Evolutionary conservation across 805 yeast genomes (phyloP), one percentile per base, ranked within the genome.

Genomic region (Candida silvicultrix): DNA sequence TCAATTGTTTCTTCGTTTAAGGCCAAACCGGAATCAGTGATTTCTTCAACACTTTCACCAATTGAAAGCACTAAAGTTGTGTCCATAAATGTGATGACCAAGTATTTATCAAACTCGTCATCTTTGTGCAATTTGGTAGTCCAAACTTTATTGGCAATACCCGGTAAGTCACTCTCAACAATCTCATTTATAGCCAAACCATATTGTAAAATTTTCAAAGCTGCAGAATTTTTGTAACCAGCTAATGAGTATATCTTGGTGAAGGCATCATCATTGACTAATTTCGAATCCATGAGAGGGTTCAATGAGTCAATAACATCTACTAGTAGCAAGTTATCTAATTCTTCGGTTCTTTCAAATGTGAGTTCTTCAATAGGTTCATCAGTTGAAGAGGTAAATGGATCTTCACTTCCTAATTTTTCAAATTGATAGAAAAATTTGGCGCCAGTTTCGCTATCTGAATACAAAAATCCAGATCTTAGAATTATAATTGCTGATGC

Each of bases 1-100:
- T 75, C 77, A 2, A 92, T 54, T 0, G 98, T 89, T 2, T 77
- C 71, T 31, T 78, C 78, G 29, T 73, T 70, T 0, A 71, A 56
- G 1, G 73, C 62, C n/a, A 89, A 68, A 0, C 83, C 81, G 0
- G 90, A 79, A 47, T 81, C 83, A 1, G 77, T 71, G 9, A 83
- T 84, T 55, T 86, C 89, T 47, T 84, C 89, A 2, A 87, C 87
- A 0, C 78, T 80, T 52, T 86, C 96, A 8, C 94, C 95, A 42
- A 88, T 80, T 2, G 85, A 74, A 16, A 94, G 64, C 0, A 89
- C 85, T 46, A 85, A 68, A 0, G 97, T 88, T 3, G 82, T 75
- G 41, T 80, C 82, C 20, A 75, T 62, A 53, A 82, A 77, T 1
- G 92, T 72, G 4, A 89, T 66, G 2, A 88, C 78, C 48, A 89